Conservation (phyloP, 352 stramenopile genomes). For the Globisporangium camurandrum region DNA sequence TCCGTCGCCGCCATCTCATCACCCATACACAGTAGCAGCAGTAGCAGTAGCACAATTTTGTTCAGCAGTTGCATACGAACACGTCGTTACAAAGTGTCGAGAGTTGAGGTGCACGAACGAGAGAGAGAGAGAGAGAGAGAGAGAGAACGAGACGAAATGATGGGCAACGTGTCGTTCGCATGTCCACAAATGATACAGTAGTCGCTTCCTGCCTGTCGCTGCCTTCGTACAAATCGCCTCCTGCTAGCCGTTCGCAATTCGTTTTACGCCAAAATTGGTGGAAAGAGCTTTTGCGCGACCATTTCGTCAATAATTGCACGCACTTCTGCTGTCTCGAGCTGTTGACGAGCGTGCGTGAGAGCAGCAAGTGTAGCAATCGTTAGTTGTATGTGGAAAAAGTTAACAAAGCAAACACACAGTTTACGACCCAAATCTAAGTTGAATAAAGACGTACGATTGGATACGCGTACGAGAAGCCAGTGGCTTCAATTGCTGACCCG, state of each 20-base stretch:
- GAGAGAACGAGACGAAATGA: too few relatives aligned
- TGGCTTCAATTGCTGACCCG: conserved; percentile 71
- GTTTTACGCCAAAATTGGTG: conserved; percentile 45
- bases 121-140: too few relatives aligned
- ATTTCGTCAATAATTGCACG: conserved; percentile 60
- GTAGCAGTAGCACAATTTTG: too few relatives aligned
- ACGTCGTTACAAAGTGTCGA: too few relatives aligned
- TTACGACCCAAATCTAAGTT: background rate
- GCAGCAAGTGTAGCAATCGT: background rate
- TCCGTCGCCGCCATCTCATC: too few relatives aligned
- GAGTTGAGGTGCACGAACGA: too few relatives aligned
- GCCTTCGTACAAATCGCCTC: background rate
- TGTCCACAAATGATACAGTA: too few relatives aligned
- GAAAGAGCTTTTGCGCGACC: conserved; percentile 76
- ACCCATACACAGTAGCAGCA: too few relatives aligned
- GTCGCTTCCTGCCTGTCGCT: conserved; percentile 1
- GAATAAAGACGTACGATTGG: conserved; percentile 31
- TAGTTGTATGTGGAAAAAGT: background rate
- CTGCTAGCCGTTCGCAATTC: background rate
- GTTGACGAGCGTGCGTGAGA: background rate
- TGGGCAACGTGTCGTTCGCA: too few relatives aligned
- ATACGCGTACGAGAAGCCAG: conserved; percentile 67
- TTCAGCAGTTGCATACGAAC: too few relatives aligned
- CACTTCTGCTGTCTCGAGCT: conserved; percentile 57
- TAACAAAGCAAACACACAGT: background rate